phyloP scores from a whole-genome alignment of 805 yeast species.

The Jamesozyma hellenica region DNA sequence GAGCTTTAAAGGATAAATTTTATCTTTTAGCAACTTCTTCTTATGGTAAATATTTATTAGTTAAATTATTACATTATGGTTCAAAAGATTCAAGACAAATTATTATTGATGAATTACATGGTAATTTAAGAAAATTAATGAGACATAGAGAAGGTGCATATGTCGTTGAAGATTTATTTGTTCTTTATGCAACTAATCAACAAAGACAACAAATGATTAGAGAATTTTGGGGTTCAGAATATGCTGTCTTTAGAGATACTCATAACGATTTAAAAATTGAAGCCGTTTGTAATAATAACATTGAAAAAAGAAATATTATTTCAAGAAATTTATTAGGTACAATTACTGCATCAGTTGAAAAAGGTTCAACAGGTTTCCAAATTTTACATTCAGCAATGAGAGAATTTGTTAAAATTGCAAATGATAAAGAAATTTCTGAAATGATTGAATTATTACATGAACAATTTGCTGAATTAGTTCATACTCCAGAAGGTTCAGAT shows the following conservation, averaged over 20 bases:
- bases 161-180: slow-evolving; percentile 86
- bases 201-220: slow-evolving; percentile 86
- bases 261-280: slow-evolving; percentile 53
- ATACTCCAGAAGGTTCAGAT: slow-evolving; percentile 88
- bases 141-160: slow-evolving; percentile 97
- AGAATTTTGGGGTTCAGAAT: slow-evolving; percentile 95
- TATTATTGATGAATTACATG: slow-evolving; percentile 79
- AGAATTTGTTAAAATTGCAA: slow-evolving; percentile 69
- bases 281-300: slow-evolving; percentile 54
- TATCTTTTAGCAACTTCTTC: slow-evolving; percentile 82
- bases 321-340: slow-evolving; percentile 70
- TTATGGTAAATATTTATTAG: slow-evolving; percentile 84
- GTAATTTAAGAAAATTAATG: slow-evolving; percentile 82
- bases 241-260: slow-evolving; percentile 76
- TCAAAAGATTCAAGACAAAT: slow-evolving; percentile 66
- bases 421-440: slow-evolving; percentile 57
- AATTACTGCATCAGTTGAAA: slow-evolving; percentile 81
- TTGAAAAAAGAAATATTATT: slow-evolving; percentile 70
- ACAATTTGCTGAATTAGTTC: slow-evolving; percentile 89
- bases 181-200: slow-evolving; percentile 70
- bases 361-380: slow-evolving; percentile 94
- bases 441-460: slow-evolving; percentile 76
- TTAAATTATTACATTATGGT: slow-evolving; percentile 87
- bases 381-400: slow-evolving; percentile 93
- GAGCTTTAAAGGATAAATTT: slow-evolving; percentile 61